phyloP scores from a whole-genome alignment of 164 flowering plant genomes.

The Vitis riparia region DNA sequence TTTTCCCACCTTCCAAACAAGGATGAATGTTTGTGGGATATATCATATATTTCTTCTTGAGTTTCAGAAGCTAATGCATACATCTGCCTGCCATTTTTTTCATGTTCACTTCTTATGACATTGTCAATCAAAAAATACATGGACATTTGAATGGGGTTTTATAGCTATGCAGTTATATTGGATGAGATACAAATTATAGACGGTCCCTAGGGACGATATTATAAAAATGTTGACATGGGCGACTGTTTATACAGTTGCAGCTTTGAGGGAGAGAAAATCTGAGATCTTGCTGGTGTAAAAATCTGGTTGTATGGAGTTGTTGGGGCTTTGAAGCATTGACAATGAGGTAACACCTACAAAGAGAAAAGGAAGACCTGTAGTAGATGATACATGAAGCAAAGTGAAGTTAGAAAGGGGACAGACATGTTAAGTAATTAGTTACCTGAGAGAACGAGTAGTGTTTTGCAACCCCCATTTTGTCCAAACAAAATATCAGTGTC shows the following conservation, averaged over 20 bases:
- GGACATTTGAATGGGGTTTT: too few species aligned
- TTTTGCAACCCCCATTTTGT: conserved; percentile 98
- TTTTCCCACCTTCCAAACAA: too few species aligned
- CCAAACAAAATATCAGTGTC: conserved; percentile 98
- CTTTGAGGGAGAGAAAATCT: conserved; percentile 77
- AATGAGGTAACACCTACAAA: conserved; percentile 74
- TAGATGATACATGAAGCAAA: background rate
- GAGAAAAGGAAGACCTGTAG: background rate
- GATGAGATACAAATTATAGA: background rate
- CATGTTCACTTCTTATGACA: background rate
- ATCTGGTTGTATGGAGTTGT: conserved; percentile 87
- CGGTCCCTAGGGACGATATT: background rate
- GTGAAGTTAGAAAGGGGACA: too few species aligned
- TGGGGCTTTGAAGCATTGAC: conserved; percentile 78
- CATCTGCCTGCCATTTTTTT: too few species aligned
- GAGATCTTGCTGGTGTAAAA: conserved; percentile 93
- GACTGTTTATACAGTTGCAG: conserved; percentile 56
- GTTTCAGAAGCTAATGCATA: too few species aligned
- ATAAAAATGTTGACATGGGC: background rate
- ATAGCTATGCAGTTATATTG: background rate
- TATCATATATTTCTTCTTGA: too few species aligned
- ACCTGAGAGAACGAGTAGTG: conserved; percentile 99
- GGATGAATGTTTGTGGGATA: too few species aligned
- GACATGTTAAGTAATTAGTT: conserved; percentile 1
- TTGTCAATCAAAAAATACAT: background rate